Percentiles rank a stretch among this genome's conserved stretches.
Conservation (phyloP, 1,139 yeast species). For the Protomyces arabidopsidicola region DNA sequence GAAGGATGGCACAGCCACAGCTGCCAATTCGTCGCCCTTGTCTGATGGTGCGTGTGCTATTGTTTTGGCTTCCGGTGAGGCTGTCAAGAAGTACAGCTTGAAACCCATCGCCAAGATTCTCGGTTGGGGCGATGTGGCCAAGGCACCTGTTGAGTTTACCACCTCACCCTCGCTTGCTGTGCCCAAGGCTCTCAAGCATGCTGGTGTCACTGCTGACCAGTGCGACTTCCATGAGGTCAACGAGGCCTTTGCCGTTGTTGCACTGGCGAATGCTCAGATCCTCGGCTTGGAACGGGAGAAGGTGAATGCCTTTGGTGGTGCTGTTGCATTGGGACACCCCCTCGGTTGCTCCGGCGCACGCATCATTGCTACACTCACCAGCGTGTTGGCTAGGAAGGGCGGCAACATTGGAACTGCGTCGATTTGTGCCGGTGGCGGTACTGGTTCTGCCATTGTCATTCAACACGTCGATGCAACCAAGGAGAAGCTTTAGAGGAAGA, state of each 20-base stretch:
- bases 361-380: conserved; percentile 74
- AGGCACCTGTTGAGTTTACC: conserved; percentile 85
- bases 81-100: conserved; percentile 75
- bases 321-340: conserved; percentile 96
- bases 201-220: conserved; percentile 57
- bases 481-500: conserved; percentile 5
- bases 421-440: conserved; percentile 99
- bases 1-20: conserved; percentile 88
- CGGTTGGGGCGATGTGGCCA: conserved; percentile 99
- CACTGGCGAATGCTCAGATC: conserved; percentile 79
- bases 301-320: conserved; percentile 95
- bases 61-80: conserved; percentile 72
- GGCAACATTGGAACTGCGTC: conserved; percentile 93
- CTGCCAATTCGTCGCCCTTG: conserved; percentile 91
- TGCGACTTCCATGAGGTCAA: conserved; percentile 84
- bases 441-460: conserved; percentile 81
- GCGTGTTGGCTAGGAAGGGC: conserved; percentile 61
- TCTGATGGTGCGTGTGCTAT: conserved; percentile 98
- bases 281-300: conserved; percentile 60
- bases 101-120: conserved; percentile 80
- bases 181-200: conserved; percentile 91
- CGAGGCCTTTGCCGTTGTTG: conserved; percentile 96
- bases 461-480: conserved; percentile 41
- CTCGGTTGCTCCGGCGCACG: conserved; percentile 98
- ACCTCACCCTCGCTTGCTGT: conserved; percentile 90